These are phyloP conservation scores for Debaryomyces psychrophilus DNA, from an alignment of 1,139 yeast genomes.

Conservation along the genomic window DNA sequence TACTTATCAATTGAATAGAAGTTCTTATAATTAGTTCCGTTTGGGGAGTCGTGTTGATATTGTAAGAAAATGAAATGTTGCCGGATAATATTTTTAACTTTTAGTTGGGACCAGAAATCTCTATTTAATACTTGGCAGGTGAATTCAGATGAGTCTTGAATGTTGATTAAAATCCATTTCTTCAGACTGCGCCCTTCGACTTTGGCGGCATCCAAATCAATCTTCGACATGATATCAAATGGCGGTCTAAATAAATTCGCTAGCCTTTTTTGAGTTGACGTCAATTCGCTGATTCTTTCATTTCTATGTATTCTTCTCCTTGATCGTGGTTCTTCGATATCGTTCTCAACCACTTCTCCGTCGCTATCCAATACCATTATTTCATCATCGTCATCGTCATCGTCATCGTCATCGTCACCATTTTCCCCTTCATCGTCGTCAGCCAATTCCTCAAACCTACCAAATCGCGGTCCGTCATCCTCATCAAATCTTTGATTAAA, in stretches of 20 bases:
- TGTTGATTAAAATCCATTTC: conserved; percentile 85
- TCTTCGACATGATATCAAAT: conserved; percentile 75
- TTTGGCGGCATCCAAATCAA: conserved; percentile 74
- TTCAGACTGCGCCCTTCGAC: conserved; percentile 59
- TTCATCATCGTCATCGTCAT: conserved; percentile 25
- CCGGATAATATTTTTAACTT: conserved; percentile 63
- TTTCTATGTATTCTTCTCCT: conserved; percentile 36
- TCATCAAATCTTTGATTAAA: conserved; percentile 48
- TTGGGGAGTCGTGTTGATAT: conserved; percentile 74
- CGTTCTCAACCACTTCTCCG: conserved; percentile 29
- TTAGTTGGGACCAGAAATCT: conserved; percentile 85
- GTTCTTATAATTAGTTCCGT: conserved; percentile 69
- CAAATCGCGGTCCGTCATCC: conserved; percentile 30
- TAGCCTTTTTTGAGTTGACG: conserved; percentile 68
- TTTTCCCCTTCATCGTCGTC: conserved; percentile 36
- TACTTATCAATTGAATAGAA: conserved; percentile 67
- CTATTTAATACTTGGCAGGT: conserved; percentile 88
- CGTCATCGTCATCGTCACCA: conserved; percentile 21
- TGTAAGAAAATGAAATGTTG: conserved; percentile 79
- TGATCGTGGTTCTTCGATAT: conserved; percentile 21
- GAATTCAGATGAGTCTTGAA: conserved; percentile 85
- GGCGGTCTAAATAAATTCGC: conserved; percentile 92
- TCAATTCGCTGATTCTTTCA: conserved; percentile 39
- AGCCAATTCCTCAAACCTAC: conserved; percentile 20
- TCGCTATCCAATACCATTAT: conserved; percentile 35